Conservation (phyloP, 2,329 filamentous ascomycete species). For the Hirsutella thompsonii region DNA sequence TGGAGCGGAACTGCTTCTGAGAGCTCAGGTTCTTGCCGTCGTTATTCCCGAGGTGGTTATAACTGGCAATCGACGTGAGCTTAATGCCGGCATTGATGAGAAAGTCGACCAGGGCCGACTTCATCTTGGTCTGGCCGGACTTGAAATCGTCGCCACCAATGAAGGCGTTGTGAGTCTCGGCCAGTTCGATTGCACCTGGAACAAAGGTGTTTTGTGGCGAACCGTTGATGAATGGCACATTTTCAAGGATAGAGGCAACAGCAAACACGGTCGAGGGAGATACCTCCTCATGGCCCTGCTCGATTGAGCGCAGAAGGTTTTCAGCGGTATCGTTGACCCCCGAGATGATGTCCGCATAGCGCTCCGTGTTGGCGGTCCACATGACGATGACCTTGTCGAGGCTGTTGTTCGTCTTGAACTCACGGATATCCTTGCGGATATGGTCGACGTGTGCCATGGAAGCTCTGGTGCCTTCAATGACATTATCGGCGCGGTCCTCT, state of each 20-base stretch:
- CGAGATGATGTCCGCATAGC: constrained; percentile 75
- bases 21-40: constrained; percentile 98
- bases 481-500: constrained; percentile 87
- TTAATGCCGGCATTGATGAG: constrained; percentile 98
- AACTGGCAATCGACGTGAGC: constrained; percentile 94
- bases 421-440: constrained; percentile 82
- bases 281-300: constrained; percentile 78
- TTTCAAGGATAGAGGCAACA: constrained; percentile 84
- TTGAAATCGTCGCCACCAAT: constrained; percentile 99
- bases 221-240: constrained; percentile 92
- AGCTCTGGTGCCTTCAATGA: constrained; percentile 73
- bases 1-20: constrained; percentile 96
- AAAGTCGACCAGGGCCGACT: constrained; percentile 96
- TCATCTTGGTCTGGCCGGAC: constrained; percentile 99
- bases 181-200: constrained; percentile 78
- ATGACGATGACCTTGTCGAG: constrained; percentile 95
- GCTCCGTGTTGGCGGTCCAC: constrained; percentile 99
- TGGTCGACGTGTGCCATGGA: constrained; percentile 81
- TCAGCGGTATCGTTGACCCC: constrained; percentile 96
- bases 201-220: constrained; percentile 99
- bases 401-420: constrained; percentile 76
- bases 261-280: constrained; percentile 93
- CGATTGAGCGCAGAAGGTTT: constrained; percentile 80
- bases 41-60: constrained; percentile 99
- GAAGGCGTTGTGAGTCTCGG: constrained; percentile 76